Evolutionary conservation across 768 basidiomycete genomes (phyloP).

Genomic region (Pisolithus orientalis): DNA sequence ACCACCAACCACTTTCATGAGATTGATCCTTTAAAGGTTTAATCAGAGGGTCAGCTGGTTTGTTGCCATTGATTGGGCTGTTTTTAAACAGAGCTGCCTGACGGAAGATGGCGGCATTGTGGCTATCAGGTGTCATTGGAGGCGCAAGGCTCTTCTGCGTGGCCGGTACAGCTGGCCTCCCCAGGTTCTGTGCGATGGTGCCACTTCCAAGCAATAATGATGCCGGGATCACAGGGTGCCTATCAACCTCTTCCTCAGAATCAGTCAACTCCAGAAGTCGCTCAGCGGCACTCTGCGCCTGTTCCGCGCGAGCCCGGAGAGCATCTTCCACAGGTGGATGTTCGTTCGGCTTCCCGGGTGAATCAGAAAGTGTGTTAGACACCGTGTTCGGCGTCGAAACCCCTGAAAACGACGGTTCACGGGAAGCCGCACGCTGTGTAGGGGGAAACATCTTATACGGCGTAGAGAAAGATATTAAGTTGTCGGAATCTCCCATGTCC

Average conservation of each 20-base stretch:
- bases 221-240: conserved; percentile 47
- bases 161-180: conserved; percentile 31
- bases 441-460: conserved; percentile 50
- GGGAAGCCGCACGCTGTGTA: conserved; percentile 33
- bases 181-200: conserved; percentile 34
- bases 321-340: conserved; percentile 71
- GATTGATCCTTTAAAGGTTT: conserved; percentile 62
- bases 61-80: conserved; percentile 59
- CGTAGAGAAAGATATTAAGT: conserved; percentile 68
- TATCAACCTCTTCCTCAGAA: conserved; percentile 56
- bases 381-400: conserved; percentile 42
- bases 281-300: conserved; percentile 90
- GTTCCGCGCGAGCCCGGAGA: conserved; percentile 79
- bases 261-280: conserved; percentile 82
- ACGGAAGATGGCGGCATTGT: conserved; percentile 52
- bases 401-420: conserved; percentile 43
- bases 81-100: conserved; percentile 78
- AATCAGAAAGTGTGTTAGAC: conserved; percentile 59
- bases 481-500: conserved; percentile 49
- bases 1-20: conserved; percentile 80
- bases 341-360: conserved; percentile 38
- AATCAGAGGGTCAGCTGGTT: conserved; percentile 50
- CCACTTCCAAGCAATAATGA: conserved; percentile 44
- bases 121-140: conserved; percentile 64
- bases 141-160: conserved; percentile 25